Evolutionary conservation across 2,329 filamentous ascomycete species (phyloP).

Genomic region (Metarhizium robertsii): DNA sequence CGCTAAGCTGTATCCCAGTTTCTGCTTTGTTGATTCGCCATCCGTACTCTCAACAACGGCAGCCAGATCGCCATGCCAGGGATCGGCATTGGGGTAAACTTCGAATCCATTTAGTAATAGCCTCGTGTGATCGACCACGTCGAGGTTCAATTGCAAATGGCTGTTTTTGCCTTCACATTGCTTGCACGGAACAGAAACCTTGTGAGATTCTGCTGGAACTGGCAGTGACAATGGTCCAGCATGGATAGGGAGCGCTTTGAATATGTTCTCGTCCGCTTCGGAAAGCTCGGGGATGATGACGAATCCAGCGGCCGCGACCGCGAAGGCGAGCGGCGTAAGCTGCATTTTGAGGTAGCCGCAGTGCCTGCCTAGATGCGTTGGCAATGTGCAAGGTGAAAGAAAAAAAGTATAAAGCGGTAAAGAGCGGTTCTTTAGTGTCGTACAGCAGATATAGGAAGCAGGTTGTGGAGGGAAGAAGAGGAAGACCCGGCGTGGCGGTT

Average conservation of each 20-base stretch:
- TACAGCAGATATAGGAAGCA: background rate
- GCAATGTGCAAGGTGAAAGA: too few relatives aligned
- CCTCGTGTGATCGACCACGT: slow-evolving; percentile 36
- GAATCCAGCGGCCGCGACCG: slow-evolving; percentile 33
- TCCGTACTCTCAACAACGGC: slow-evolving; percentile 36
- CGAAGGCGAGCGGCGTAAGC: slow-evolving; percentile 22
- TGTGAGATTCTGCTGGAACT: slow-evolving; percentile 22
- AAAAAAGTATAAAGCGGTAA: background rate
- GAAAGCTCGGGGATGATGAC: slow-evolving; percentile 43
- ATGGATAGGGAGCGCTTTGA: slow-evolving; percentile 29
- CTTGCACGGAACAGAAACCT: slow-evolving; percentile 41
- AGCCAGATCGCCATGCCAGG: slow-evolving; percentile 31
- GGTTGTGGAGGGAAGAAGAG: background rate
- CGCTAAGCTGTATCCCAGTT: slow-evolving; percentile 41
- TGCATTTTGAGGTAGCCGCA: slow-evolving; percentile 17
- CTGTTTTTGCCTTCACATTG: slow-evolving; percentile 39
- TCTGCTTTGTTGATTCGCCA: slow-evolving; percentile 24
- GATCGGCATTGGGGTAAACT: slow-evolving; percentile 46
- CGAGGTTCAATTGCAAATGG: slow-evolving; percentile 45
- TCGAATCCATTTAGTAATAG: slow-evolving; percentile 52
- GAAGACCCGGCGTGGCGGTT: background rate
- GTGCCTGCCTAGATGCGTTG: background rate
- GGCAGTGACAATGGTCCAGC: slow-evolving; percentile 27
- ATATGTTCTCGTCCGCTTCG: slow-evolving; percentile 30
- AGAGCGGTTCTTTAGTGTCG: background rate